These are phyloP conservation scores for Alternaria gaisen DNA, from an alignment of 2,329 filamentous ascomycete species.

Conservation along the genomic window DNA sequence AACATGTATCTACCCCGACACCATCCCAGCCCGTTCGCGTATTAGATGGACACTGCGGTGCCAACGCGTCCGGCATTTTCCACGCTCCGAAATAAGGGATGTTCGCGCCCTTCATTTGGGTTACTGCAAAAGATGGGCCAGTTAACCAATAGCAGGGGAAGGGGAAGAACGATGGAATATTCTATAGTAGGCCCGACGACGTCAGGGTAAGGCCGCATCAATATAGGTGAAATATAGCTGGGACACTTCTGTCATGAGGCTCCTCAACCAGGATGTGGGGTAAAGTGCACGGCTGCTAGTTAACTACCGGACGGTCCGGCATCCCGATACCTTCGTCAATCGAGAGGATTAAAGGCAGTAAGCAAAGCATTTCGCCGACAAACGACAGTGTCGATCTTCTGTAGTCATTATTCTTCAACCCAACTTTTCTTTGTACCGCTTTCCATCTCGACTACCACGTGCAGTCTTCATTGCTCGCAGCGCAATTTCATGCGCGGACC, in stretches of 20 bases:
- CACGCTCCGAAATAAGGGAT: slow-evolving; percentile 24
- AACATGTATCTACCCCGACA: background rate
- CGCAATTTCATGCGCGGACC: background rate
- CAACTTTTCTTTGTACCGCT: background rate
- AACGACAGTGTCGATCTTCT: background rate
- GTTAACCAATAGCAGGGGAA: slow-evolving; percentile 26
- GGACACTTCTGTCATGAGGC: slow-evolving; percentile 15
- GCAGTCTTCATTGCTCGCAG: background rate
- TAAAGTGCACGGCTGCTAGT: slow-evolving; percentile 19
- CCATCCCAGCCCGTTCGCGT: slow-evolving; percentile 8
- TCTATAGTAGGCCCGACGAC: slow-evolving; percentile 33
- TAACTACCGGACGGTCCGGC: slow-evolving; percentile 20
- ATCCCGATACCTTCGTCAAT: slow-evolving; percentile 10
- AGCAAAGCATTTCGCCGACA: background rate
- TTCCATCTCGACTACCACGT: background rate
- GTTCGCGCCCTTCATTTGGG: slow-evolving; percentile 19
- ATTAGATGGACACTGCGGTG: slow-evolving; percentile 18
- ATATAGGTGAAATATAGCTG: slow-evolving; percentile 19
- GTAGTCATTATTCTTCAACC: background rate
- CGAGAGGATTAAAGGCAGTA: background rate
- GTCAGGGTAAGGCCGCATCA: slow-evolving; percentile 20
- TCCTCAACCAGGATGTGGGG: slow-evolving; percentile 20
- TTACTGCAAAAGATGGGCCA: background rate
- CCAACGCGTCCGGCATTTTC: slow-evolving; percentile 19
- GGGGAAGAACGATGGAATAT: slow-evolving; percentile 29